A percentile compares a stretch with the other conserved stretches of the same genome.
Conservation (phyloP, 163 green algal genomes). For the Smithsoniella earleae region DNA sequence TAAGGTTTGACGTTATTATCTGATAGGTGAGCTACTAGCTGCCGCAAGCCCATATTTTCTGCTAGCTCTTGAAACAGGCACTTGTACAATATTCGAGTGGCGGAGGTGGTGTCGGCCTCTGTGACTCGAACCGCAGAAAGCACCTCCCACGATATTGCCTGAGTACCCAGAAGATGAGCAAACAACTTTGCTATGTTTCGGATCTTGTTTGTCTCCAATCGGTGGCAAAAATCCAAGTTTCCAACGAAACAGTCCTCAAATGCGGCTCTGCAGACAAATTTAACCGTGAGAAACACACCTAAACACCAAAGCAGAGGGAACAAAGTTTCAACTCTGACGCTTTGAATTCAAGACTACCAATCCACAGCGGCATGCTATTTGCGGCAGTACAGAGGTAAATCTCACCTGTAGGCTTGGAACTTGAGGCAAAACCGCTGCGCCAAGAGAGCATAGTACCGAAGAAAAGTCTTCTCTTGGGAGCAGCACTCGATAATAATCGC, state of each 20-base stretch:
- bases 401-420: slow-evolving; percentile 55
- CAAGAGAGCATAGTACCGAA: slow-evolving; percentile 90
- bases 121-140: slow-evolving; percentile 77
- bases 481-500: slow-evolving; percentile 98
- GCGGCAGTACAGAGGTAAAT: too few relatives aligned
- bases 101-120: slow-evolving; percentile 92
- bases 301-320: too few relatives aligned
- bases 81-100: slow-evolving; percentile 97
- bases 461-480: slow-evolving; percentile 75
- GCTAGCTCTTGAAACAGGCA: slow-evolving; percentile 96
- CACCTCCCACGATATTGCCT: slow-evolving; percentile 83
- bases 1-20: slow-evolving; percentile 44
- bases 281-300: too few relatives aligned
- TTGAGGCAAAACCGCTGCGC: slow-evolving; percentile 85
- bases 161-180: slow-evolving; percentile 80
- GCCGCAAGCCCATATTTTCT: slow-evolving; percentile 69
- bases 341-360: too few relatives aligned
- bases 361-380: too few relatives aligned
- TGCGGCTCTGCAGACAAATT: slow-evolving; percentile 36
- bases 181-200: slow-evolving; percentile 95
- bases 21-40: slow-evolving; percentile 67
- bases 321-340: too few relatives aligned
- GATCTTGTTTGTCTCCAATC: slow-evolving; percentile 99
- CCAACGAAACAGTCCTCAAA: slow-evolving; percentile 69
- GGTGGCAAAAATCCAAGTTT: slow-evolving; percentile 81